phyloP scores from a whole-genome alignment of 148 eudicot genomes.

The Rhododendron simsii region DNA sequence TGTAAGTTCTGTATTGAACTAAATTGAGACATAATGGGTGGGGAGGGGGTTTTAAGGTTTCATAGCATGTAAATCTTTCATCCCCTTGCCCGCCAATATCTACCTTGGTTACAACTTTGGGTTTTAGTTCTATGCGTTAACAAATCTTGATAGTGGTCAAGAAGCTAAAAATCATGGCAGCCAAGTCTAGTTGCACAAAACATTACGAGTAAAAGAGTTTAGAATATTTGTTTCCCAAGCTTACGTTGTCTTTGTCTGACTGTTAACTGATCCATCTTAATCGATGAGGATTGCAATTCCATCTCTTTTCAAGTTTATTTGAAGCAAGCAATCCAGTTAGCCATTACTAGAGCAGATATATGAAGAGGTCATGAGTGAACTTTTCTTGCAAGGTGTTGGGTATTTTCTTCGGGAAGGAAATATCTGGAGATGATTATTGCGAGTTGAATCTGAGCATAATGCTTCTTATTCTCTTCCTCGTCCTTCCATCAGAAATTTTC shows the following conservation, averaged over 20 bases:
- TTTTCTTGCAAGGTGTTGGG: neutral
- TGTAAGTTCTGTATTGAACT: slow-evolving; percentile 8
- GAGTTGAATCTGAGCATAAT: neutral
- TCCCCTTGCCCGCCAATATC: neutral
- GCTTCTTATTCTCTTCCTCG: neutral
- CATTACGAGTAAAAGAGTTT: neutral
- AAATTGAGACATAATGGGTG: neutral
- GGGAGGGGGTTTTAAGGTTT: neutral
- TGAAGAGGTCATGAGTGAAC: neutral
- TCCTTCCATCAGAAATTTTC: no score
- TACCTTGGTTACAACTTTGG: neutral
- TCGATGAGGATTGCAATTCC: neutral
- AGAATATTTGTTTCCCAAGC: neutral
- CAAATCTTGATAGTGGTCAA: neutral
- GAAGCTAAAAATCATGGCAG: neutral
- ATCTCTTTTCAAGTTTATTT: neutral
- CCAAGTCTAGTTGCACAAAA: neutral
- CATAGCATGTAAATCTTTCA: neutral
- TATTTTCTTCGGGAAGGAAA: neutral
- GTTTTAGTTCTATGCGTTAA: neutral
- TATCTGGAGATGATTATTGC: neutral
- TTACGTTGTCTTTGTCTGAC: neutral
- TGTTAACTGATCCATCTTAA: neutral
- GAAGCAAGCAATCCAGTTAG: neutral
- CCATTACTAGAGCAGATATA: neutral